phyloP scores from a whole-genome alignment of 805 yeast species.

The Candida sithepensis region DNA sequence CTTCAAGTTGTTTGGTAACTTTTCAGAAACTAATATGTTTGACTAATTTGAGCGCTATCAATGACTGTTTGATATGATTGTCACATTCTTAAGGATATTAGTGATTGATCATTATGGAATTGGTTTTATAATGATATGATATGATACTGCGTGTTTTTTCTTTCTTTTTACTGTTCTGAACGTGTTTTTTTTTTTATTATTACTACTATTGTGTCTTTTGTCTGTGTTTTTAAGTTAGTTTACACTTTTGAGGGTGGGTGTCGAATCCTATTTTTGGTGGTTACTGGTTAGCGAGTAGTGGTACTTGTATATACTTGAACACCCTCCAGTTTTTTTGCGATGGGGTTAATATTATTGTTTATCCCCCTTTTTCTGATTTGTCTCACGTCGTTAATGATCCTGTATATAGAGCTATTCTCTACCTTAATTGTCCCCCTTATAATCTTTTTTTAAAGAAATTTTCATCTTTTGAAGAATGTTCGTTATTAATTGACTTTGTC shows the following conservation, averaged over 20 bases:
- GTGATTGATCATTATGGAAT: background rate
- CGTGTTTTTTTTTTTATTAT: too few relatives aligned
- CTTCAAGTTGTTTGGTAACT: background rate
- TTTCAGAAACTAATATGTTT: background rate
- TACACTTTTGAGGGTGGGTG: background rate
- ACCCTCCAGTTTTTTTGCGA: background rate
- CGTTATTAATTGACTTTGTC: too few relatives aligned
- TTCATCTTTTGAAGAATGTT: background rate
- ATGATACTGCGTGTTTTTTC: background rate
- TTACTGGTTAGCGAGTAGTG: slow-evolving; percentile 1
- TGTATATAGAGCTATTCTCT: background rate
- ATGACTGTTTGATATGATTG: background rate
- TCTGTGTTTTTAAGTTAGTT: background rate
- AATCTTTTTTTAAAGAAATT: background rate
- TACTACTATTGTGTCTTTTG: too few relatives aligned
- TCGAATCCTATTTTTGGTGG: background rate
- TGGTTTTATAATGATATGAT: background rate
- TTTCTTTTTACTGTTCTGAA: too few relatives aligned
- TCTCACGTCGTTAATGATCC: background rate
- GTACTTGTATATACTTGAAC: background rate
- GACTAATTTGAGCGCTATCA: background rate
- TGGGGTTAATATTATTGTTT: background rate
- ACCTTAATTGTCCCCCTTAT: background rate
- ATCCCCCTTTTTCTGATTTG: background rate
- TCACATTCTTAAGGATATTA: background rate